Conservation (phyloP, 805 yeast species). For the Sugiyamaella americana region DNA sequence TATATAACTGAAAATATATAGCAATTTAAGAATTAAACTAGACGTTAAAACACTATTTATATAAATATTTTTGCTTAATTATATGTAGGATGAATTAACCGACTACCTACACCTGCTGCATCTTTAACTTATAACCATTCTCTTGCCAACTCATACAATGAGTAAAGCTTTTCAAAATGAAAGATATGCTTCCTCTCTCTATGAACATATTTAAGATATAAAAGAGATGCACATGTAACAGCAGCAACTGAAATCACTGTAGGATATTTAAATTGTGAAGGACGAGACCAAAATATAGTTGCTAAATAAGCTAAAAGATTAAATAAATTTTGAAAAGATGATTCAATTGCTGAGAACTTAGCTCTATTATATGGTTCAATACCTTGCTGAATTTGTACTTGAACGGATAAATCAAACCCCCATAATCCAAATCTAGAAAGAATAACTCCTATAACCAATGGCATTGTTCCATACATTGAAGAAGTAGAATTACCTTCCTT, state of each 20-base stretch:
- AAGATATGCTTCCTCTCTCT: constrained; percentile 6
- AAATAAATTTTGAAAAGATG: constrained; percentile 31
- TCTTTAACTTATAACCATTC: not conserved
- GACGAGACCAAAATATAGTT: constrained; percentile 30
- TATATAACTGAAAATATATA: no score
- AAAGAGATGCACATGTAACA: constrained; percentile 3
- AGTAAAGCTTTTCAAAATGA: constrained; percentile 1
- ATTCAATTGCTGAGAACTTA: constrained; percentile 33
- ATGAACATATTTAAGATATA: constrained; percentile 4
- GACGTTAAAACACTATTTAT: no score
- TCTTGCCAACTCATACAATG: not conserved
- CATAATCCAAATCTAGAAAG: constrained; percentile 37
- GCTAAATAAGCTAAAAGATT: constrained; percentile 27
- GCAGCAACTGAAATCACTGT: constrained; percentile 18
- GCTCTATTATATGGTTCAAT: constrained; percentile 32
- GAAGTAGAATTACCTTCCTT: constrained; percentile 1
- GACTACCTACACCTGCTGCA: no score
- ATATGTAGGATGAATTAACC: no score
- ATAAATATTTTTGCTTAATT: no score
- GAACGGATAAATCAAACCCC: constrained; percentile 38
- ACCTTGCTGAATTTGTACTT: constrained; percentile 32
- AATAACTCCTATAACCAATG: constrained; percentile 25
- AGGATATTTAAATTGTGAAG: constrained; percentile 30
- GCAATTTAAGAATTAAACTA: no score
- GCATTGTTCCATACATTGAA: constrained; percentile 11